Conservation (phyloP, 345 rosid species). For the Balakata baccata region DNA sequence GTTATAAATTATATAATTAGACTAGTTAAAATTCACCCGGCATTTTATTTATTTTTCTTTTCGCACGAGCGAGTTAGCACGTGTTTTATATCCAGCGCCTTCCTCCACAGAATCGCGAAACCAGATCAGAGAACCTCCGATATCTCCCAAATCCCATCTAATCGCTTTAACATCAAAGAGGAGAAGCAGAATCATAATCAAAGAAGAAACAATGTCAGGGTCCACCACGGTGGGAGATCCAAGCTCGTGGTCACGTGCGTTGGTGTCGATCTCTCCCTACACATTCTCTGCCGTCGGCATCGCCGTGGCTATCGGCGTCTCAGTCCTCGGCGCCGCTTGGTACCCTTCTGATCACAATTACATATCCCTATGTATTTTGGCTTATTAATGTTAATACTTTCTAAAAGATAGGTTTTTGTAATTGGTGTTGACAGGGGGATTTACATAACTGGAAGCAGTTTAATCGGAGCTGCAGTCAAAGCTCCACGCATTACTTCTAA, state of each 20-base stretch:
- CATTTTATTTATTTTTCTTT: too few relatives aligned
- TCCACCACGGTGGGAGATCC: constrained; percentile 38
- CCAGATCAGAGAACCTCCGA: constrained; percentile 4
- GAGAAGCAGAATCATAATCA: neutral
- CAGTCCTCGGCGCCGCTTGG: constrained; percentile 99
- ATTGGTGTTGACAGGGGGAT: constrained; percentile 60
- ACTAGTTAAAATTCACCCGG: too few relatives aligned
- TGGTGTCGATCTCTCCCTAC: constrained; percentile 82
- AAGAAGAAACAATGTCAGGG: constrained; percentile 29
- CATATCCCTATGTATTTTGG: neutral
- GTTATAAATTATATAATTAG: too few relatives aligned
- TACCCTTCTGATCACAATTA: constrained; percentile 11
- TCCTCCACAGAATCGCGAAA: neutral
- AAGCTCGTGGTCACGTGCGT: constrained; percentile 76
- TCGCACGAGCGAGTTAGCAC: constrained; percentile 10
- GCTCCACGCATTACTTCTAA: constrained; percentile 98
- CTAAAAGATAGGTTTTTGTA: neutral
- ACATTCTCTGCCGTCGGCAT: constrained; percentile 95
- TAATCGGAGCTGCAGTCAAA: constrained; percentile 96
- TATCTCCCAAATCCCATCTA: neutral
- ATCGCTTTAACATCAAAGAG: neutral
- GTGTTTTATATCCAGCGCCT: neutral
- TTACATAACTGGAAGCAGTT: constrained; percentile 95
- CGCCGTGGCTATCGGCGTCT: constrained; percentile 91
- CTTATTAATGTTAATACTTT: neutral